A percentile compares a stretch with the other conserved stretches of the same genome.
Conservation (phyloP, 169 alveolate genomes). For the Plasmodium malariae region DNA sequence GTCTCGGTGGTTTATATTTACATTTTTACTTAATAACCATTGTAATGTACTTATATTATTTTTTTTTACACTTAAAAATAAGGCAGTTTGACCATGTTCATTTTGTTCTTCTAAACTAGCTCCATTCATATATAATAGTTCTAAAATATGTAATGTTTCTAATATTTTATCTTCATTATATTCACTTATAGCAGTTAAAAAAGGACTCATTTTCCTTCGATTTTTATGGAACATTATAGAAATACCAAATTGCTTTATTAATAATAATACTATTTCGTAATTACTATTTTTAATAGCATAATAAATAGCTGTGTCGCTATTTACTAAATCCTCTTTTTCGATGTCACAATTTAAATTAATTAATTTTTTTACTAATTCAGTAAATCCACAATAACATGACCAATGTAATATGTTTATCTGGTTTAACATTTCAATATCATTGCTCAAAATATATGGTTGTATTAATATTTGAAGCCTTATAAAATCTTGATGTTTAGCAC, state of each 20-base stretch:
- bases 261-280: constrained; percentile 80
- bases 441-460: constrained; percentile 59
- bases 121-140: constrained; percentile 90
- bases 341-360: constrained; percentile 81
- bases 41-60: constrained; percentile 89
- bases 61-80: constrained; percentile 90
- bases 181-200: constrained; percentile 91
- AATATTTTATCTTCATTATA: constrained; percentile 85
- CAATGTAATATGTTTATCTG: constrained; percentile 79
- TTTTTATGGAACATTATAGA: constrained; percentile 84
- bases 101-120: constrained; percentile 93
- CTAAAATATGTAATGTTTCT: constrained; percentile 87
- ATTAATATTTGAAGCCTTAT: constrained; percentile 38
- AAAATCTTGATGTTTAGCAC: constrained; percentile 66
- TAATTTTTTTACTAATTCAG: constrained; percentile 80
- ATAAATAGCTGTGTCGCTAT: constrained; percentile 86
- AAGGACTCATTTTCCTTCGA: constrained; percentile 84
- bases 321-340: constrained; percentile 82
- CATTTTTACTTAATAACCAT: constrained; percentile 91
- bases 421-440: constrained; percentile 78
- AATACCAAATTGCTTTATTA: constrained; percentile 82
- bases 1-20: constrained; percentile 88
- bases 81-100: constrained; percentile 90
- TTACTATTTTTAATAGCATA: constrained; percentile 86
- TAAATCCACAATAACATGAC: constrained; percentile 86